Percentiles rank a stretch among this genome's conserved stretches.
Evolutionary conservation across 768 basidiomycete genomes (phyloP).

Genomic region (Boletus pseudopeckii): DNA sequence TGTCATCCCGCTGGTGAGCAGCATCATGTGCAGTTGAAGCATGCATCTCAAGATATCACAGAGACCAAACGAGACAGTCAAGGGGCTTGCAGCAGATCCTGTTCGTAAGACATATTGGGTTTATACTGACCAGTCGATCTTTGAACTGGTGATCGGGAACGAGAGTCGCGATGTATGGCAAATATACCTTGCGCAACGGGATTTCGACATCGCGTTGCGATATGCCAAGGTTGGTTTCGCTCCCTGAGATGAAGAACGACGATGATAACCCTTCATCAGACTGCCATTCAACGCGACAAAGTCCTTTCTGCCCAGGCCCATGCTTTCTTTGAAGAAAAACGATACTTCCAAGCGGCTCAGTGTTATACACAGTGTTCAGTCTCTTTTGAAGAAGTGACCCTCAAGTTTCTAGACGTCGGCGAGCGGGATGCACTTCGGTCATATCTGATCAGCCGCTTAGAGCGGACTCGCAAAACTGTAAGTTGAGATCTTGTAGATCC

Average conservation of each 20-base stretch:
- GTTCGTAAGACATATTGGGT: conserved; percentile 92
- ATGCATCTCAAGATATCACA: conserved; percentile 30
- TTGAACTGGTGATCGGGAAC: conserved; percentile 79
- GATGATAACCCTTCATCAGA: conserved; percentile 43
- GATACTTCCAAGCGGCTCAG: conserved; percentile 90
- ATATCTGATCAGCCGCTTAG: conserved; percentile 84
- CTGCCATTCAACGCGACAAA: conserved; percentile 80
- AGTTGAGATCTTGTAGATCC: conserved; percentile 21
- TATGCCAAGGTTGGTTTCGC: conserved; percentile 68
- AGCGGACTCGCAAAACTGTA: conserved; percentile 80
- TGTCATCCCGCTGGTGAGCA: conserved; percentile 67
- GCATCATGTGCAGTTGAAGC: background rate
- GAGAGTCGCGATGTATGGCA: conserved; percentile 96
- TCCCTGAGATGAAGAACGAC: background rate
- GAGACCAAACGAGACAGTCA: conserved; percentile 72
- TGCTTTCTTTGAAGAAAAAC: conserved; percentile 69
- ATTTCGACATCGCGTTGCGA: conserved; percentile 73
- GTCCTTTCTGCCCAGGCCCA: conserved; percentile 83
- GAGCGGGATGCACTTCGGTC: conserved; percentile 89
- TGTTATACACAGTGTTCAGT: conserved; percentile 87
- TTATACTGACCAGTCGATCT: conserved; percentile 83
- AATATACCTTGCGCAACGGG: conserved; percentile 74
- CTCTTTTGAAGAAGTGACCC: conserved; percentile 86
- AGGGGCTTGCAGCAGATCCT: conserved; percentile 79
- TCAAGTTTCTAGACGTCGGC: conserved; percentile 85